These are phyloP conservation scores for Suhomyces faveliae DNA, from an alignment of 805 yeast species.

Conservation along the genomic window DNA sequence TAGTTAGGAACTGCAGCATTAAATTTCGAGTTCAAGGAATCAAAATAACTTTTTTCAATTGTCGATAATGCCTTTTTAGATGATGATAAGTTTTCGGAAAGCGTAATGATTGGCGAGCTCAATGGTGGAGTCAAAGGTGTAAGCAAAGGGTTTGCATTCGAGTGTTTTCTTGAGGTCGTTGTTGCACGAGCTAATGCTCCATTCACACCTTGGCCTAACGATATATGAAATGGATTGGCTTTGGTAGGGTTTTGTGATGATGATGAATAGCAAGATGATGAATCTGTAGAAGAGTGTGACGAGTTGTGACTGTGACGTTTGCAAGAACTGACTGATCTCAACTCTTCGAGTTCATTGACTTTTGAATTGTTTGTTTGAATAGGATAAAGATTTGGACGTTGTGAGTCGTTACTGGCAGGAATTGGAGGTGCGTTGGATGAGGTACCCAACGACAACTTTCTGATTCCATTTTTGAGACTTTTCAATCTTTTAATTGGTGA, in stretches of 20 bases:
- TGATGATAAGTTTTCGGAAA: slow-evolving; percentile 33
- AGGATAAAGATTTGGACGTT: slow-evolving; percentile 14
- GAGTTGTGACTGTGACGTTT: slow-evolving; percentile 10
- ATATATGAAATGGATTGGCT: not conserved
- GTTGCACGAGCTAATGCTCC: slow-evolving; percentile 4
- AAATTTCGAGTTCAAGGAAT: slow-evolving; percentile 16
- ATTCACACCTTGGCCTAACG: not conserved
- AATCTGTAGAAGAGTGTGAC: slow-evolving; percentile 14
- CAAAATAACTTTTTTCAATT: slow-evolving; percentile 38
- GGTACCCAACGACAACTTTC: slow-evolving; percentile 31
- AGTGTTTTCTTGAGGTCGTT: slow-evolving; percentile 20
- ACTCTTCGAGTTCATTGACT: not conserved
- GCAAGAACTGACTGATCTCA: not conserved
- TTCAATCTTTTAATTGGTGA: slow-evolving; percentile 38
- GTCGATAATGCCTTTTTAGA: slow-evolving; percentile 26
- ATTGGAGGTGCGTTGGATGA: not conserved
- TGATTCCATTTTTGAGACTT: slow-evolving; percentile 37
- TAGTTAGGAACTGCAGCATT: slow-evolving; percentile 1
- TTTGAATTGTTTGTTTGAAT: slow-evolving; percentile 9
- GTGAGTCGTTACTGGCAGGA: not conserved
- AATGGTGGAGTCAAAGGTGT: slow-evolving; percentile 36
- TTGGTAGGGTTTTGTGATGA: slow-evolving; percentile 12
- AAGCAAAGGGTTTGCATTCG: slow-evolving; percentile 16
- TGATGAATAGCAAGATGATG: slow-evolving; percentile 8
- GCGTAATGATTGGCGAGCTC: slow-evolving; percentile 39